Conservation (phyloP, 2,329 filamentous ascomycete genomes). For the Cladosporium velox region DNA sequence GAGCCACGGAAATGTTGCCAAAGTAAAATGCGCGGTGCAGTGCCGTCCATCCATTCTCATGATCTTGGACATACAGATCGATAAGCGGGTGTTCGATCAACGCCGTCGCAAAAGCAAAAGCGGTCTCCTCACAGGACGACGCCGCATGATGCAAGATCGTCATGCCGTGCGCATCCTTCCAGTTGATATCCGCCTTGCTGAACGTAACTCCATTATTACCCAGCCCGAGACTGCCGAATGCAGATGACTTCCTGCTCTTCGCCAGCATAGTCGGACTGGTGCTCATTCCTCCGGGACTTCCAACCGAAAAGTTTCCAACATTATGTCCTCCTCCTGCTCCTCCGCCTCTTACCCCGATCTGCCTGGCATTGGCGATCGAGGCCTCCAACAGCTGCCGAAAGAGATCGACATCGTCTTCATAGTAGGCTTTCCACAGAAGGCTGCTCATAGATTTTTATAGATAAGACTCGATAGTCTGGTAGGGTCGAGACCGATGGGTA, state of each 20-base stretch:
- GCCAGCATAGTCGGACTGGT: constrained; percentile 46
- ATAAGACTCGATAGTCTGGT: constrained; percentile 27
- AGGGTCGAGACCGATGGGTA: constrained; percentile 44
- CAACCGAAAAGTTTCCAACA: constrained; percentile 36
- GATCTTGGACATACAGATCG: constrained; percentile 84
- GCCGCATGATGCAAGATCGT: constrained; percentile 84
- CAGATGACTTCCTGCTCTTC: constrained; percentile 38
- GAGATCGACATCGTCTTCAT: constrained; percentile 95
- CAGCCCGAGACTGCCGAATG: constrained; percentile 1
- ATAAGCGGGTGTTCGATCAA: constrained; percentile 79
- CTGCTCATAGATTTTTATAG: constrained; percentile 76
- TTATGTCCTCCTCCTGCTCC: constrained; percentile 31
- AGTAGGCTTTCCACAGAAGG: constrained; percentile 93
- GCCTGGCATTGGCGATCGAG: constrained; percentile 61
- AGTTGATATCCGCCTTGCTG: constrained; percentile 74
- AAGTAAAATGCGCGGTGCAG: constrained; percentile 88
- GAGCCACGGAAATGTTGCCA: constrained; percentile 84
- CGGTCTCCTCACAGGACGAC: constrained; percentile 69
- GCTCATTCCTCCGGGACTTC: constrained; percentile 49
- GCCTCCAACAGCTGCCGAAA: constrained; percentile 87
- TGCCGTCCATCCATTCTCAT: constrained; percentile 93
- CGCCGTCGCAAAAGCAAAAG: constrained; percentile 72
- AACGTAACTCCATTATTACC: constrained; percentile 43
- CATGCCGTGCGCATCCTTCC: constrained; percentile 76
- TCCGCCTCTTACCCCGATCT: constrained; percentile 42